These are phyloP conservation scores for Neoarthrinium moseri DNA, from an alignment of 2,329 filamentous ascomycete genomes.

Conservation along the genomic window DNA sequence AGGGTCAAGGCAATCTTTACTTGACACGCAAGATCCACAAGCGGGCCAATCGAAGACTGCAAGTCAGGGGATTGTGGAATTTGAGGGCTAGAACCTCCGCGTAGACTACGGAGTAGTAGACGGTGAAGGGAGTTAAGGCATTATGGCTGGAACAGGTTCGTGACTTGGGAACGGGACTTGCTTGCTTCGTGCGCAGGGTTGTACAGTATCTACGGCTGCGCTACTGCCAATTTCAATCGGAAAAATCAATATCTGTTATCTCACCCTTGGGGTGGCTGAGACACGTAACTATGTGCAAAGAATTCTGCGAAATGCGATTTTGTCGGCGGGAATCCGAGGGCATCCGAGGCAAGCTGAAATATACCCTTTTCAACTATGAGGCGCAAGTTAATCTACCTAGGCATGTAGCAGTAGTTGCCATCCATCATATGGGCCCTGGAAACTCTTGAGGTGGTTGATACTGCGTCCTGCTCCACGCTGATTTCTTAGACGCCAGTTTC, in stretches of 20 bases:
- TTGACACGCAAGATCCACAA: slow-evolving; percentile 25
- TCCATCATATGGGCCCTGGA: too few species aligned
- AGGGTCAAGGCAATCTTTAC: slow-evolving; percentile 24
- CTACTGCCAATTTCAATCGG: slow-evolving; percentile 19
- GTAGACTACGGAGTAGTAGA: slow-evolving; percentile 1
- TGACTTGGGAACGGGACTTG: slow-evolving; percentile 3
- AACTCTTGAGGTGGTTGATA: too few species aligned
- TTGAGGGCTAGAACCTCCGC: slow-evolving; percentile 35
- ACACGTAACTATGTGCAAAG: slow-evolving; percentile 17
- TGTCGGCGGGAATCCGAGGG: too few species aligned
- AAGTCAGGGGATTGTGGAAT: slow-evolving; percentile 43
- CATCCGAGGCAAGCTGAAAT: not conserved
- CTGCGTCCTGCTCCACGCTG: too few species aligned
- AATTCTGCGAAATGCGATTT: slow-evolving; percentile 16
- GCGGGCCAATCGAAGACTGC: slow-evolving; percentile 17
- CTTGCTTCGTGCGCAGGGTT: slow-evolving; percentile 2
- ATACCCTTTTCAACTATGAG: not conserved
- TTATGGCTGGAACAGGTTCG: not conserved
- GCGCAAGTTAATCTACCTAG: too few species aligned
- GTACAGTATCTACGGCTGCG: slow-evolving; percentile 5
- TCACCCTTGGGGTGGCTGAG: slow-evolving; percentile 14
- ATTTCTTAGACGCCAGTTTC: too few species aligned
- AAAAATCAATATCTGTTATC: slow-evolving; percentile 14
- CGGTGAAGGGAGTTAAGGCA: slow-evolving; percentile 8
- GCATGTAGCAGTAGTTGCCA: not conserved